These are phyloP conservation scores for Aspergillus carlsbadensis DNA, from an alignment of 495 filamentous ascomycete genomes.

Conservation along the genomic window DNA sequence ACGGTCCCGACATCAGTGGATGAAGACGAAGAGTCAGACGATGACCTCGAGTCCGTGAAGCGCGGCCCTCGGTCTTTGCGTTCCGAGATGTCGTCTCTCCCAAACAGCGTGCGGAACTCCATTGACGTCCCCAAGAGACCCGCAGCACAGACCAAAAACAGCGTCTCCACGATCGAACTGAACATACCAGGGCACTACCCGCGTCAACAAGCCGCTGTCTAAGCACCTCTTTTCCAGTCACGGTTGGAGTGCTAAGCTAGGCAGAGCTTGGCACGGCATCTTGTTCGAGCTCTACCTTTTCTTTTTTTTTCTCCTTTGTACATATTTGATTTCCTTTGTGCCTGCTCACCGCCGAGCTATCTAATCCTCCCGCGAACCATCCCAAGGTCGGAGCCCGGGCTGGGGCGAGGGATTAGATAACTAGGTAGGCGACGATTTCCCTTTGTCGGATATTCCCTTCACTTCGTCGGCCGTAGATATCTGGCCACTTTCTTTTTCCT, in stretches of 20 bases:
- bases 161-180: conserved; percentile 13
- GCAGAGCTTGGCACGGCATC: not conserved
- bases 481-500: conserved; percentile 2
- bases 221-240: not conserved
- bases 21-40: conserved; percentile 20
- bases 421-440: not conserved
- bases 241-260: not conserved
- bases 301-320: conserved; percentile 1
- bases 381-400: too few species aligned
- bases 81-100: conserved; percentile 4
- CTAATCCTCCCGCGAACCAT: too few species aligned
- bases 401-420: not conserved
- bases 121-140: conserved; percentile 1
- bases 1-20: conserved; percentile 39
- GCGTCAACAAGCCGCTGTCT: conserved; percentile 2
- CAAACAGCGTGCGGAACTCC: conserved; percentile 1
- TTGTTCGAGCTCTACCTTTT: not conserved
- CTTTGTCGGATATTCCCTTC: conserved; percentile 2
- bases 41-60: conserved; percentile 4
- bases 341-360: not conserved
- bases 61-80: not conserved
- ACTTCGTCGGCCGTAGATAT: not conserved
- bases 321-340: not conserved
- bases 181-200: conserved; percentile 12
- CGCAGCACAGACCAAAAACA: conserved; percentile 7